Evolutionary conservation across 176 grass and related monocot genomes (phyloP), one percentile per base, ranked within the genome.

Genomic region (Musa troglodytarum): DNA sequence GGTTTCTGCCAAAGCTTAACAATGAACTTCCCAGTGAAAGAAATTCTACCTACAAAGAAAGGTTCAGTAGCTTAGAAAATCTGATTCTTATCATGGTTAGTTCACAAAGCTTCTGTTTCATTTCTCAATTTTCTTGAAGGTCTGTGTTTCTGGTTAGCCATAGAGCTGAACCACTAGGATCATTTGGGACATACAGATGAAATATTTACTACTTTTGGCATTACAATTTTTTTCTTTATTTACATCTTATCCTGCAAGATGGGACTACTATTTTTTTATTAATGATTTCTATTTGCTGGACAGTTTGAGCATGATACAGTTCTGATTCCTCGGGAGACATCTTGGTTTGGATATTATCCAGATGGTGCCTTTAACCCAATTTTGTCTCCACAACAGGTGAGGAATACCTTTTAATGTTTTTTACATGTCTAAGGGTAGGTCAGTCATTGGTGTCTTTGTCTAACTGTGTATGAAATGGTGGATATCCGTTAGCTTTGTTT

Each of bases 311-410:
- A 89, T 1, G 94, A 97, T 24, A 66, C 63, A 10, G 82, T 97
- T 12, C 69, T 97, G 74, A 88, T 97, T 85, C 94, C 94, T 61
- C 82, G 86, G 49, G 94, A 97, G 86, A 93, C 94, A 63, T 83
- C 94, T 69, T 97, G 94, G 94, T 97, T 97, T 79, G 94, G 94
- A 73, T 97, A 90, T 80, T 97, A 90, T 71, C 85, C 94, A 55
- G 88, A 91, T 26, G 94, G 90, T 1, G 81, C 86, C 71, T 97
- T 95, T 21, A 72, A 43, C 25, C 77, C 80, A 54, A 78, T 93
- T 52, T 59, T 85, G 43, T 77, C 85, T 69, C 80, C 87, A 62
- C 80, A 90, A 76, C 25, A 89, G 85, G 87, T 93, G 73, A 54
- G 22, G 61, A 7, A 50, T 63, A 16, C 63, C 50, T 13, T 17